Conservation (phyloP, 2,329 filamentous ascomycete species). For the Aspergillus fumigatiaffinis region DNA sequence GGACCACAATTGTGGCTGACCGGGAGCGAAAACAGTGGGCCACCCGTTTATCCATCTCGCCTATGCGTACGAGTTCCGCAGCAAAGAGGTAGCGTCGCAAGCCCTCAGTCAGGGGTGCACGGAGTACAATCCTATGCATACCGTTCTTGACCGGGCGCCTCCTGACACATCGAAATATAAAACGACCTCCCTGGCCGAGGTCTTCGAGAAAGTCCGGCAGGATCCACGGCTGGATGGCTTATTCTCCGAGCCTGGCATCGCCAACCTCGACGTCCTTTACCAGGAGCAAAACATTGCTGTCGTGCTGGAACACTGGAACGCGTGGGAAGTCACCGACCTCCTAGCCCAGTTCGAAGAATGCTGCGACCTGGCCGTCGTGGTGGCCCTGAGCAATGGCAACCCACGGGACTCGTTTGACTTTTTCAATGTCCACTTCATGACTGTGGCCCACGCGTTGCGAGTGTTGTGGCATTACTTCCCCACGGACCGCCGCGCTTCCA, state of each 20-base stretch:
- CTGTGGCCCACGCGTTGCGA: background rate
- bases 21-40: background rate
- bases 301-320: conserved; percentile 1
- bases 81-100: background rate
- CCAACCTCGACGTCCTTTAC: background rate
- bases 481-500: background rate
- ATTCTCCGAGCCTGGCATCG: background rate
- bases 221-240: background rate
- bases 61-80: conserved; percentile 5
- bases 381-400: background rate
- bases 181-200: background rate
- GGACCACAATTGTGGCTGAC: too few relatives aligned
- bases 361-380: background rate
- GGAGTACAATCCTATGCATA: background rate
- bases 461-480: conserved; percentile 2
- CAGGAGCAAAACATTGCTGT: background rate
- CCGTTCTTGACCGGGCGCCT: background rate
- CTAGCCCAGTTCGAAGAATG: background rate
- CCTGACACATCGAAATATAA: conserved; percentile 4
- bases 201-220: background rate
- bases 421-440: conserved; percentile 2
- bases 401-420: conserved; percentile 1
- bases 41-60: conserved; percentile 8
- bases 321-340: conserved; percentile 2
- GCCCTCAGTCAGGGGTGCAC: conserved; percentile 5